Conservation (phyloP, 768 basidiomycete genomes). For the Filobasidium floriforme region DNA sequence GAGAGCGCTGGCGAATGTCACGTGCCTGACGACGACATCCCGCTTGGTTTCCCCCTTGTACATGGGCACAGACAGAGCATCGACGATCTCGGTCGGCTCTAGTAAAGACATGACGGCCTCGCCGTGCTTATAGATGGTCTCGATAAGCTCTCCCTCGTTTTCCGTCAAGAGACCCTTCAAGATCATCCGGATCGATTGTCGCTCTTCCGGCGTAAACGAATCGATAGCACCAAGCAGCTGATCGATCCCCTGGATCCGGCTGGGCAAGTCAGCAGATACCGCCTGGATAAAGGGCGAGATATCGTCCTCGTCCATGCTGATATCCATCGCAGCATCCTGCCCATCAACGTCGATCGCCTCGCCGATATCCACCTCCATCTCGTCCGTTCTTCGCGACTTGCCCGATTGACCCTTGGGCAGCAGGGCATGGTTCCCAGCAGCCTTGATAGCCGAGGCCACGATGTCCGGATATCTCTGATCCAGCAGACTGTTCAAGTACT, state of each 20-base stretch:
- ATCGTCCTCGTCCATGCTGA: constrained; percentile 17
- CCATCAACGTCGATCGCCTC: constrained; percentile 7
- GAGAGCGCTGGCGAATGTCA: constrained; percentile 51
- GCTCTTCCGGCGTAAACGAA: constrained; percentile 36
- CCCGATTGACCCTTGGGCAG: background rate
- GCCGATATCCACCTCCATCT: constrained; percentile 12
- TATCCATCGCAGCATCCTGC: background rate
- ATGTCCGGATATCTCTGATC: constrained; percentile 8
- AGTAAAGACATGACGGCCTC: constrained; percentile 45
- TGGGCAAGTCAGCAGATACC: constrained; percentile 17
- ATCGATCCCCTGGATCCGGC: constrained; percentile 14
- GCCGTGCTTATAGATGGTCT: constrained; percentile 59
- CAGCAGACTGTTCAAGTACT: constrained; percentile 7
- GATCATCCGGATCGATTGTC: constrained; percentile 52
- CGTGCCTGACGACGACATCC: constrained; percentile 49
- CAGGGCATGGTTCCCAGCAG: background rate
- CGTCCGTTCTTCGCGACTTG: background rate
- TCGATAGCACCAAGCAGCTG: constrained; percentile 31
- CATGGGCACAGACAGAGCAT: constrained; percentile 10
- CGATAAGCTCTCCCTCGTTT: constrained; percentile 55
- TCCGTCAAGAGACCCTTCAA: constrained; percentile 66
- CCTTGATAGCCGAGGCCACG: constrained; percentile 4
- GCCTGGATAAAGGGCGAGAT: constrained; percentile 21
- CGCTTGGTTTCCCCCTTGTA: constrained; percentile 41
- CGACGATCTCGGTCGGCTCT: constrained; percentile 20